These are phyloP conservation scores for Trametes sp. DNA, from an alignment of 1,284 basidiomycete species.

Conservation along the genomic window DNA sequence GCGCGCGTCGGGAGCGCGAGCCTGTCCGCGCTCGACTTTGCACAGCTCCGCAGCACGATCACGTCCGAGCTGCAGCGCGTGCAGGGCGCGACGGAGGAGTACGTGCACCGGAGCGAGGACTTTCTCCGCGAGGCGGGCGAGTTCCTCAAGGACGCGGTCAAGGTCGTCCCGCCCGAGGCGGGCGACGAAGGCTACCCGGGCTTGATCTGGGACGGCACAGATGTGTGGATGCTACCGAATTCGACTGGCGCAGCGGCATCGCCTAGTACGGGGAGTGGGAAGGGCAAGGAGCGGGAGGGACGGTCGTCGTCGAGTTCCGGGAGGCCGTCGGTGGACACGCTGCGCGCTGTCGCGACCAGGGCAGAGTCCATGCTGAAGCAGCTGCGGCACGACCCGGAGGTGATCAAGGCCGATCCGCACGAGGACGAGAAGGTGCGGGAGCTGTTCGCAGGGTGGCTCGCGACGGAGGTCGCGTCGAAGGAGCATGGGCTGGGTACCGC, in stretches of 20 bases:
- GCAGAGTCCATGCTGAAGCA: conserved; percentile 82
- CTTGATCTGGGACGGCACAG: conserved; percentile 82
- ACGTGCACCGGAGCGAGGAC: conserved; percentile 81
- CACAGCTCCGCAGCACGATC: conserved; percentile 69
- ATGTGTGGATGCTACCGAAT: conserved; percentile 77
- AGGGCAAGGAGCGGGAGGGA: conserved; percentile 54
- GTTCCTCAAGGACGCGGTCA: conserved; percentile 85
- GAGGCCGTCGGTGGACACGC: conserved; percentile 49
- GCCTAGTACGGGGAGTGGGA: conserved; percentile 39
- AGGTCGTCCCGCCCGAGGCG: conserved; percentile 85
- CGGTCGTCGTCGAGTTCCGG: conserved; percentile 30
- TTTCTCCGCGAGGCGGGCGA: conserved; percentile 78
- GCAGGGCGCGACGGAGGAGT: conserved; percentile 81
- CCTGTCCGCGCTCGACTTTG: conserved; percentile 59
- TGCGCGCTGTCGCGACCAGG: conserved; percentile 69
- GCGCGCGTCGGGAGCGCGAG: conserved; percentile 49
- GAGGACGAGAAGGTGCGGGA: conserved; percentile 63
- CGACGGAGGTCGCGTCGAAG: conserved; percentile 55
- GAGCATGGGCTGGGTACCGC: conserved; percentile 65
- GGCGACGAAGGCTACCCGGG: conserved; percentile 46
- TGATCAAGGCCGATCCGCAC: conserved; percentile 81
- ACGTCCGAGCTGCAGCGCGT: conserved; percentile 76
- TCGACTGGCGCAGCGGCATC: conserved; percentile 30
- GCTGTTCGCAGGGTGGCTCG: conserved; percentile 69
- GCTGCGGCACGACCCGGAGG: conserved; percentile 77